Conservation (phyloP, 202 grass and related monocot genomes). For the Saccharum hybrid region DNA sequence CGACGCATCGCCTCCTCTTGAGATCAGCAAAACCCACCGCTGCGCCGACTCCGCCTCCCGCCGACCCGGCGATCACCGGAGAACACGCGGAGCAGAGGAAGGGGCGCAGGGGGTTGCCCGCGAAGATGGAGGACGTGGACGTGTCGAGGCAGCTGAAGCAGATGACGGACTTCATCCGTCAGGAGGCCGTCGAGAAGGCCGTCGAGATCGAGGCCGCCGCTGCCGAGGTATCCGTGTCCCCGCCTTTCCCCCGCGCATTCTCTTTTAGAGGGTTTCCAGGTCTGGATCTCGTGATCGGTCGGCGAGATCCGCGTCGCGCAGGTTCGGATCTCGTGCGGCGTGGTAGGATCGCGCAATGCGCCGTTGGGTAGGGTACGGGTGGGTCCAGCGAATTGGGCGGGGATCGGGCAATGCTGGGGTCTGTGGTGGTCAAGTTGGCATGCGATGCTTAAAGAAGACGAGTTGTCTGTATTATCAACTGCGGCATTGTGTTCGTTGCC, state of each 20-base stretch:
- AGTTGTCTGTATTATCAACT: not conserved
- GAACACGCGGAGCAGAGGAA: not conserved
- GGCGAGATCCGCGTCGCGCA: conserved; percentile 32
- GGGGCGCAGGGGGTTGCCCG: not conserved
- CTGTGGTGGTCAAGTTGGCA: too few relatives aligned
- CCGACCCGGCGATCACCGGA: conserved; percentile 39
- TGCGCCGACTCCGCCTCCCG: not conserved
- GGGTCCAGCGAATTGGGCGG: too few relatives aligned
- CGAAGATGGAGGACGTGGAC: conserved; percentile 59
- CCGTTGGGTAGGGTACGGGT: not conserved
- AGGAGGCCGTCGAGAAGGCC: conserved; percentile 78
- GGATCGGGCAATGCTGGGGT: conserved; percentile 17
- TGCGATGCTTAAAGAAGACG: not conserved
- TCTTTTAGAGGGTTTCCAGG: not conserved
- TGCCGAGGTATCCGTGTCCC: conserved; percentile 55
- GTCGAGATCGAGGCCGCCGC: conserved; percentile 73
- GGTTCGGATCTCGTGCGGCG: conserved; percentile 42
- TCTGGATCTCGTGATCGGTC: conserved; percentile 17
- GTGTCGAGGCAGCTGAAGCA: conserved; percentile 66
- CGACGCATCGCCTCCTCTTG: conserved; percentile 17
- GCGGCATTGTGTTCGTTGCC: not conserved
- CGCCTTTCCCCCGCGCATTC: not conserved
- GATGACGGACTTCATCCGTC: conserved; percentile 76
- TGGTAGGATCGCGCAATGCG: conserved; percentile 18
- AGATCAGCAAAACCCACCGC: conserved; percentile 32